Percentiles rank a stretch among this genome's conserved stretches.
Evolutionary conservation across 2,329 filamentous ascomycete species (phyloP).

Genomic region (Lecanicillium sp.): DNA sequence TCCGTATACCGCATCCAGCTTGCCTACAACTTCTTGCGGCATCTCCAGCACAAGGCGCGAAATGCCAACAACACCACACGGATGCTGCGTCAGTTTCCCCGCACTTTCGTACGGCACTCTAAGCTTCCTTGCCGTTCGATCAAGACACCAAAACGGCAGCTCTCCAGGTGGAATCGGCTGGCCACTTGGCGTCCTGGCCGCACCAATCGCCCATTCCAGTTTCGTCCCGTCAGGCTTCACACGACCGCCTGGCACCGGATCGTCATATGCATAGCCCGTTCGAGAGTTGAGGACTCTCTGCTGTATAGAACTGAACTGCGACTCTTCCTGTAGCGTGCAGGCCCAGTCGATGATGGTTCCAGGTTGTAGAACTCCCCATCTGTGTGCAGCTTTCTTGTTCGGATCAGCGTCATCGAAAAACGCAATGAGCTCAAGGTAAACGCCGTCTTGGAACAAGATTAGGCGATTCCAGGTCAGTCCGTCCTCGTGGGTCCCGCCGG

Average conservation of each 20-base stretch:
- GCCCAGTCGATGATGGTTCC: slow-evolving; percentile 53
- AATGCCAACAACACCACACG: slow-evolving; percentile 42
- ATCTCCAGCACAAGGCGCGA: slow-evolving; percentile 32
- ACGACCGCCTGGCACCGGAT: slow-evolving; percentile 44
- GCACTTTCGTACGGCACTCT: slow-evolving; percentile 39
- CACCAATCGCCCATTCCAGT: slow-evolving; percentile 51
- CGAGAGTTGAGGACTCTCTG: slow-evolving; percentile 21
- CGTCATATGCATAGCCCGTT: slow-evolving; percentile 33
- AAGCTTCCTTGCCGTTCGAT: slow-evolving; percentile 46
- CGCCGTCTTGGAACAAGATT: slow-evolving; percentile 53
- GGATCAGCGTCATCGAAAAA: slow-evolving; percentile 40
- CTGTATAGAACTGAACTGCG: slow-evolving; percentile 29
- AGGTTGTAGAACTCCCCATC: slow-evolving; percentile 46
- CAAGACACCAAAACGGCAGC: slow-evolving; percentile 59
- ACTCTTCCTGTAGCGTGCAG: slow-evolving; percentile 33
- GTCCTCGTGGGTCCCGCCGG: slow-evolving; percentile 54
- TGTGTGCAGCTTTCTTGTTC: slow-evolving; percentile 36
- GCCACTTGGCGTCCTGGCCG: slow-evolving; percentile 20
- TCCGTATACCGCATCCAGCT: slow-evolving; percentile 16
- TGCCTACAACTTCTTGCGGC: slow-evolving; percentile 12
- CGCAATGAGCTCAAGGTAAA: slow-evolving; percentile 59
- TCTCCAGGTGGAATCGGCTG: slow-evolving; percentile 32
- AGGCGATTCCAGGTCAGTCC: slow-evolving; percentile 53
- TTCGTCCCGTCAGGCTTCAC: slow-evolving; percentile 44
- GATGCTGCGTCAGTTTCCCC: slow-evolving; percentile 30